These are phyloP conservation scores for Fusarium chuoi DNA, from an alignment of 2,329 filamentous ascomycete genomes.

Conservation along the genomic window DNA sequence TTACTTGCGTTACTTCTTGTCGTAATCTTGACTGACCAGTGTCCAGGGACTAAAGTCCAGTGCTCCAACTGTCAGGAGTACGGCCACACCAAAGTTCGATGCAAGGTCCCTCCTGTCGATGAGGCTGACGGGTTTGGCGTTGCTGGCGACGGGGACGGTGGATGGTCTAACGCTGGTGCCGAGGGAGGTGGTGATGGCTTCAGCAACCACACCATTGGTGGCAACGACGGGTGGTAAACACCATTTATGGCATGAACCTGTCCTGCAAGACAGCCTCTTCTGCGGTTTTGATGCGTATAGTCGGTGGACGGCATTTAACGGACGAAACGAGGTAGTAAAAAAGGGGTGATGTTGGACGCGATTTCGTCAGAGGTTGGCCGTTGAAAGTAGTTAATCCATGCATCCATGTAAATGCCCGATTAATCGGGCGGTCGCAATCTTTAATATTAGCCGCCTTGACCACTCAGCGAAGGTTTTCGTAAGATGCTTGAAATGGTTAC, in stretches of 20 bases:
- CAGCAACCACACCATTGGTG: slow-evolving; percentile 6
- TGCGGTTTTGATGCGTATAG: not conserved
- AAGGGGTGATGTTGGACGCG: not conserved
- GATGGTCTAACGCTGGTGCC: slow-evolving; percentile 13
- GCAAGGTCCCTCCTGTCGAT: slow-evolving; percentile 47
- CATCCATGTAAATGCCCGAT: not conserved
- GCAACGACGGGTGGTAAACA: slow-evolving; percentile 34
- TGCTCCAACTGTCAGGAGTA: slow-evolving; percentile 53
- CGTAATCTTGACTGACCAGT: slow-evolving; percentile 25
- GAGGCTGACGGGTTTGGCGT: slow-evolving; percentile 24
- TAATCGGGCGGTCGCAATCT: not conserved
- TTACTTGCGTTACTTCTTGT: not conserved
- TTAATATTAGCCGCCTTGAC: slow-evolving; percentile 1
- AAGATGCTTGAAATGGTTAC: not conserved
- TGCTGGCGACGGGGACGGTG: slow-evolving; percentile 6
- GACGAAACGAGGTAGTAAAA: too few species aligned
- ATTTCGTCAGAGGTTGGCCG: slow-evolving; percentile 20
- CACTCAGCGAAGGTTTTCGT: not conserved
- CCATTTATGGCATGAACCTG: not conserved
- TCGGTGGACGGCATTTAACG: not conserved
- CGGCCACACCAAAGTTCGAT: slow-evolving; percentile 54
- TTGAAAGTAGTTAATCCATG: not conserved
- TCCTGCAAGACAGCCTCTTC: not conserved
- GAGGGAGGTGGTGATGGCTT: slow-evolving; percentile 1
- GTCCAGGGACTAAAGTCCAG: slow-evolving; percentile 53